Evolutionary conservation across 345 rosid genomes (phyloP), one percentile per base, ranked within the genome.

Genomic region (Schrenkiella parvula): DNA sequence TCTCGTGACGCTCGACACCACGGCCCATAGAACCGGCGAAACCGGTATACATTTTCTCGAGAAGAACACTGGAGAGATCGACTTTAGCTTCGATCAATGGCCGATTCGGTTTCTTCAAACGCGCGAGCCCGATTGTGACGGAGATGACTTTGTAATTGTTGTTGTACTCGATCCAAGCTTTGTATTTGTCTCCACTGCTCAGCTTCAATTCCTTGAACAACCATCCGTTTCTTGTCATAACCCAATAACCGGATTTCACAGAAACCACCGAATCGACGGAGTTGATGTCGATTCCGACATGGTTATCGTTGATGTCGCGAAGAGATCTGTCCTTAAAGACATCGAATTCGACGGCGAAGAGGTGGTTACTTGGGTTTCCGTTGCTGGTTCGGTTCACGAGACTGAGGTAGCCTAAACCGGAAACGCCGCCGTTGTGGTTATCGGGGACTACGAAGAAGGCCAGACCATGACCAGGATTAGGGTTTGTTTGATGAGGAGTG

Each of bases 281-380:
- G 8, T 82, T 76, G 28, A 80, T 64, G 15, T 80, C 82, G 64
- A 82, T 14, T 50, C 87, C 82, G 35, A 84, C 82, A 64, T 78
- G 85, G 44, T 82, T 80, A 39, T 73, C 77, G 29, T 78, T 76
- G 29, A 80, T 43, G 18, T 80, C 81, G 0, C 47, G 8, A 15
- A 76, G 63, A 67, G 60, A 56, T 34, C 37, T 75, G 59, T 80
- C 82, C 31, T 43, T 46, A 31, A 78, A 51, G 2, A 61, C 71
- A 22, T 80, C 84, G 9, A 78, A 71, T 18, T 82, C 82, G 0
- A 78, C 59, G 0, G 71, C 81, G 12, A 80, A 57, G 29, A 75
- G 65, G 1, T 78, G 78, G 71, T 73, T 82, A 4, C 19, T 43
- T 0, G 70, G 38, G 23, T 70, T 43, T 29, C 81, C 82, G 61